Conservation (phyloP, 768 basidiomycete genomes). For the Lanmaoa pseudosensibilis region DNA sequence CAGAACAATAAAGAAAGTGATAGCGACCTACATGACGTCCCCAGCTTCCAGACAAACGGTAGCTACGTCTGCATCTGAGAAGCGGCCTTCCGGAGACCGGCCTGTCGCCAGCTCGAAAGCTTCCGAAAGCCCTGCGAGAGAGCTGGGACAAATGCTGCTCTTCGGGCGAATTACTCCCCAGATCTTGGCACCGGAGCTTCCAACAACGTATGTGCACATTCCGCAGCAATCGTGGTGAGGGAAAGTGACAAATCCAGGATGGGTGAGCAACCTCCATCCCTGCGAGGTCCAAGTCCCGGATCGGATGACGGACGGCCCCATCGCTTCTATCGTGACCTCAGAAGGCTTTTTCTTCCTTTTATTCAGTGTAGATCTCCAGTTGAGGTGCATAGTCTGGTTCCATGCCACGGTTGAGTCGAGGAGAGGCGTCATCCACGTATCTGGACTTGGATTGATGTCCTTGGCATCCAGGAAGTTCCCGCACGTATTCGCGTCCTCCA, state of each 20-base stretch:
- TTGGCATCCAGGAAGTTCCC: constrained; percentile 1
- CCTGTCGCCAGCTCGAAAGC: background rate
- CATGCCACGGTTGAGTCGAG: background rate
- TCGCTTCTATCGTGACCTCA: background rate
- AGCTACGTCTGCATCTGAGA: background rate
- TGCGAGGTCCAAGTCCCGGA: background rate
- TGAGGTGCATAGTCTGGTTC: background rate
- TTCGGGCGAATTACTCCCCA: constrained; percentile 1
- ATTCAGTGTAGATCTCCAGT: background rate
- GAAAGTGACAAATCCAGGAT: background rate
- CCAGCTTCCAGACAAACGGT: constrained; percentile 7
- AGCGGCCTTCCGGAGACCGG: background rate
- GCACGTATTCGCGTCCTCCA: background rate
- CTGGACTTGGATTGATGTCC: background rate
- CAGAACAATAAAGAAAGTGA: too few species aligned
- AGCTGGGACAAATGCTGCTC: background rate
- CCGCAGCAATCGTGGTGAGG: constrained; percentile 4
- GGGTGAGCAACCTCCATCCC: background rate
- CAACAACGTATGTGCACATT: background rate
- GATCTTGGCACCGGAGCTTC: background rate
- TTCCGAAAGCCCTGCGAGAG: too few species aligned
- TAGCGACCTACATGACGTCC: background rate
- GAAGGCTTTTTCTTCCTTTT: background rate
- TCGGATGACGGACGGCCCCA: background rate
- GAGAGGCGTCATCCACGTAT: background rate